A percentile compares a stretch with the other conserved stretches of the same genome.
Conservation (phyloP, 352 stramenopile genomes). For the Peronospora belbahrii region DNA sequence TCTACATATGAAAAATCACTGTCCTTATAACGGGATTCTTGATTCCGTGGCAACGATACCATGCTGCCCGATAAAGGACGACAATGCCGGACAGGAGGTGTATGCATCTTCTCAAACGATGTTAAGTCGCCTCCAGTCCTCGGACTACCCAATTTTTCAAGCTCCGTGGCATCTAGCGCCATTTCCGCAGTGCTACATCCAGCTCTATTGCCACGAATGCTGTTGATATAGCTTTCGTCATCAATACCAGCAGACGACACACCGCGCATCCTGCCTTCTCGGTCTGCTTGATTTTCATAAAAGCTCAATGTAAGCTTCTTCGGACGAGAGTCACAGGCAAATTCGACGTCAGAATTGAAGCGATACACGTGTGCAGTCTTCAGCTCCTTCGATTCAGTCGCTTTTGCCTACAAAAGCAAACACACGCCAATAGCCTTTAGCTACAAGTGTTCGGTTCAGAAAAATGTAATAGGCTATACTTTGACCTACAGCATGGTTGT, state of each 20-base stretch:
- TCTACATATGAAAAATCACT: constrained; percentile 40
- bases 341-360: constrained; percentile 73
- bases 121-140: constrained; percentile 43
- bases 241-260: constrained; percentile 52
- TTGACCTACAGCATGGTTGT: constrained; percentile 48
- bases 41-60: constrained; percentile 25
- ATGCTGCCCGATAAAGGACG: constrained; percentile 19
- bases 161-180: constrained; percentile 18
- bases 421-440: background rate
- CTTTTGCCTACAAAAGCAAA: constrained; percentile 23
- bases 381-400: constrained; percentile 59
- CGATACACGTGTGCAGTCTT: constrained; percentile 77
- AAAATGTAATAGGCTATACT: background rate
- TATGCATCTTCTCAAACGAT: constrained; percentile 64
- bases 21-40: constrained; percentile 41
- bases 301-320: constrained; percentile 65
- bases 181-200: constrained; percentile 9
- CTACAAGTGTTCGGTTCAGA: background rate
- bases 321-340: constrained; percentile 53
- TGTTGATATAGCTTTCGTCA: constrained; percentile 46
- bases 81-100: constrained; percentile 29
- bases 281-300: constrained; percentile 45
- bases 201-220: constrained; percentile 11
- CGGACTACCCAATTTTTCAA: constrained; percentile 36
- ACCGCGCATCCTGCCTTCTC: constrained; percentile 17